Conservation (phyloP, 768 basidiomycete genomes). For the Termitomyces sp. region DNA sequence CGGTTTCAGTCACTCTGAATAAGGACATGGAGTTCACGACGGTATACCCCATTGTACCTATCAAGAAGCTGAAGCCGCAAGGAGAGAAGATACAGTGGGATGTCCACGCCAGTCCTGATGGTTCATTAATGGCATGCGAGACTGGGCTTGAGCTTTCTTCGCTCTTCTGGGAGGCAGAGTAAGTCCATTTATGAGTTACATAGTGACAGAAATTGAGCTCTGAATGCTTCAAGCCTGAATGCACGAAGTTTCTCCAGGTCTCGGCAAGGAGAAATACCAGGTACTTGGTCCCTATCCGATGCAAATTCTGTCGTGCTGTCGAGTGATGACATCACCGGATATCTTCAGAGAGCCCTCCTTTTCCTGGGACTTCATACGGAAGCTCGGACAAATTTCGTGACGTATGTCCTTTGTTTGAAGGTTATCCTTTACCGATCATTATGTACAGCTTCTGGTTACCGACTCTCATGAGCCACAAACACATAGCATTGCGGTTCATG, state of each 20-base stretch:
- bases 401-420: constrained; percentile 19
- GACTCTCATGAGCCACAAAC: constrained; percentile 28
- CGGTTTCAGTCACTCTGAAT: constrained; percentile 25
- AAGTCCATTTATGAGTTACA: constrained; percentile 4
- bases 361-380: constrained; percentile 34
- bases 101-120: constrained; percentile 22
- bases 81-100: constrained; percentile 27
- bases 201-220: not conserved
- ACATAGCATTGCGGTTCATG: constrained; percentile 40
- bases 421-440: not conserved
- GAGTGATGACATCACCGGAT: constrained; percentile 21
- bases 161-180: constrained; percentile 37
- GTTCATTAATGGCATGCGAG: constrained; percentile 22
- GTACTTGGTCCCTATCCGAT: constrained; percentile 14
- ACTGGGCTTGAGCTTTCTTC: constrained; percentile 26
- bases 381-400: constrained; percentile 42
- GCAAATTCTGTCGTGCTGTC: constrained; percentile 25
- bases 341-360: constrained; percentile 27
- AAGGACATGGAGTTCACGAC: constrained; percentile 28
- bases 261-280: constrained; percentile 1
- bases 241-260: not conserved
- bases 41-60: constrained; percentile 27
- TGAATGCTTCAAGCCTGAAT: constrained; percentile 1
- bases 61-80: constrained; percentile 6
- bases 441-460: constrained; percentile 38